Conservation (phyloP, 345 rosid genomes). For the Syzygium oleosum region DNA sequence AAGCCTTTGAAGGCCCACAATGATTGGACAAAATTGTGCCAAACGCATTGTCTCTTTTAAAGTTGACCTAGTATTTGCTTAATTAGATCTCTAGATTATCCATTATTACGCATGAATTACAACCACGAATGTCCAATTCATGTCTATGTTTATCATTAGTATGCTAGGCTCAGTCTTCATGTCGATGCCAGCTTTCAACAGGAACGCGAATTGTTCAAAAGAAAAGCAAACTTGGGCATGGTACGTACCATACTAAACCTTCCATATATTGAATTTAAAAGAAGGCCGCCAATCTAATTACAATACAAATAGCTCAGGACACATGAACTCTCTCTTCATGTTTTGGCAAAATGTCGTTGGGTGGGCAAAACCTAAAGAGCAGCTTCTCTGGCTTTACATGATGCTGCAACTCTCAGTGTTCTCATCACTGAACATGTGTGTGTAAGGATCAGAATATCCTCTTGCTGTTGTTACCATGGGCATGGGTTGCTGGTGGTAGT, state of each 20-base stretch:
- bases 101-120: neutral
- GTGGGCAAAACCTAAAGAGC: neutral
- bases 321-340: neutral
- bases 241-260: neutral
- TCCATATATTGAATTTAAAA: neutral
- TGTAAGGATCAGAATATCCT: conserved; percentile 38
- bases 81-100: neutral
- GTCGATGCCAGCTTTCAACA: neutral
- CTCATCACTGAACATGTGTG: conserved; percentile 84
- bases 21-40: neutral
- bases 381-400: conserved; percentile 38
- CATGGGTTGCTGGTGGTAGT: conserved; percentile 30
- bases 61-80: neutral
- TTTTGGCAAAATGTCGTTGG: neutral
- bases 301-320: neutral
- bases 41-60: neutral
- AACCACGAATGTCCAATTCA: neutral
- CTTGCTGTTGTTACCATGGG: conserved; percentile 32
- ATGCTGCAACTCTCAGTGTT: conserved; percentile 77
- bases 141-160: neutral
- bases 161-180: neutral
- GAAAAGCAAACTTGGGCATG: neutral
- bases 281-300: neutral
- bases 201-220: neutral
- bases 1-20: neutral